phyloP scores from a whole-genome alignment of 495 filamentous ascomycete species.

The Aspergillus saccharolyticus region DNA sequence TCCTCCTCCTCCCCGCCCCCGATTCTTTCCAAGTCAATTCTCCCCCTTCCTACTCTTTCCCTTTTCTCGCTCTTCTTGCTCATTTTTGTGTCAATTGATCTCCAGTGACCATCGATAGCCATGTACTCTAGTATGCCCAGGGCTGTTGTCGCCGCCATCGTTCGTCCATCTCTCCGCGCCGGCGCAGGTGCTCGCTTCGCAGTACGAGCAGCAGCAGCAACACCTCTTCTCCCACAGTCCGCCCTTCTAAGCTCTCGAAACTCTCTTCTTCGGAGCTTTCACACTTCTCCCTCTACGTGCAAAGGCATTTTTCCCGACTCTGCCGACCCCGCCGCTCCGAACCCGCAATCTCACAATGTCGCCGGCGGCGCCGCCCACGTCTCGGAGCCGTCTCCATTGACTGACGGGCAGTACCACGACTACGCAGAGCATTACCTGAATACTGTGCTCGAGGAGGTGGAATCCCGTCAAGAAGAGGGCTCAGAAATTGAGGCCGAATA shows the following conservation, averaged over 20 bases:
- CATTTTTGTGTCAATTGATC: not conserved
- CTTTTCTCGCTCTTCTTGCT: constrained; percentile 6
- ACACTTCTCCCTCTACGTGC: constrained; percentile 24
- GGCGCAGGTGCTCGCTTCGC: constrained; percentile 16
- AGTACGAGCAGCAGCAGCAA: constrained; percentile 7
- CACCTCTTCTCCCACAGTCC: constrained; percentile 7
- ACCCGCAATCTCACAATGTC: constrained; percentile 30
- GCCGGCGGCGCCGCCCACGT: constrained; percentile 33
- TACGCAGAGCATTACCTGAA: constrained; percentile 50
- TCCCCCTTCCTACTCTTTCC: not conserved
- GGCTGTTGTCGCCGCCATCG: constrained; percentile 13
- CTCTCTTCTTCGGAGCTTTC: constrained; percentile 21
- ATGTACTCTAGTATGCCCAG: constrained; percentile 12
- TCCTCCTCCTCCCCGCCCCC: too few relatives aligned
- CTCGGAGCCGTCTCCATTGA: constrained; percentile 38
- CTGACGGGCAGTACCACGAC: constrained; percentile 41
- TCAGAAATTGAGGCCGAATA: constrained; percentile 56
- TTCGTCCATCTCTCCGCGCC: constrained; percentile 24
- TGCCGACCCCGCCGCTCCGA: constrained; percentile 34
- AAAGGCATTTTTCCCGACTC: constrained; percentile 44
- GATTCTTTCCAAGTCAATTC: too few relatives aligned
- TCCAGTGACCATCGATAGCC: not conserved
- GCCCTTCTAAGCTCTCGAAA: not conserved
- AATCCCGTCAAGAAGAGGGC: constrained; percentile 41
- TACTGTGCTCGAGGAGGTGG: constrained; percentile 39